Conservation (phyloP, 257 asterid genomes). For the Lycium ferocissimum region DNA sequence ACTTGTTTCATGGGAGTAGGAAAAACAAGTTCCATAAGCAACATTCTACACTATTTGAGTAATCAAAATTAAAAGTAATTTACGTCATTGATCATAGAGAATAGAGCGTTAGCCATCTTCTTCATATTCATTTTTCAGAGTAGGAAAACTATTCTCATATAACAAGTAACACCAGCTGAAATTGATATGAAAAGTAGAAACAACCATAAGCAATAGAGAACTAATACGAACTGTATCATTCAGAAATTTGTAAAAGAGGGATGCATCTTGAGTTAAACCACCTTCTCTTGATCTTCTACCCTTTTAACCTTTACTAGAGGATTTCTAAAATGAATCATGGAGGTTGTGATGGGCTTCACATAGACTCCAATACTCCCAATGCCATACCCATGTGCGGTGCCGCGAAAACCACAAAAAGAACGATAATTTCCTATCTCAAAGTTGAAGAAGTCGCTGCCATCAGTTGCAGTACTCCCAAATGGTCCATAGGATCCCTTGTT, state of each 20-base stretch:
- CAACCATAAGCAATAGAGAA: not conserved
- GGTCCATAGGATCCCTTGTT: constrained; percentile 50
- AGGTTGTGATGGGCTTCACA: constrained; percentile 39
- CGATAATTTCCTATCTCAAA: constrained; percentile 43
- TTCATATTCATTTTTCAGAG: not conserved
- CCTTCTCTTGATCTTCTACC: not conserved
- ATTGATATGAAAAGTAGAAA: not conserved
- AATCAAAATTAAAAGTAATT: no score
- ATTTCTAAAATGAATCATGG: not conserved
- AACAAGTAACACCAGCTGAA: not conserved
- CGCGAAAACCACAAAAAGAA: constrained; percentile 54
- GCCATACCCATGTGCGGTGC: not conserved
- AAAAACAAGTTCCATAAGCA: no score
- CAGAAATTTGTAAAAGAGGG: not conserved
- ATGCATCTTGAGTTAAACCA: not conserved
- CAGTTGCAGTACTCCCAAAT: constrained; percentile 32
- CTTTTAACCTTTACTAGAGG: not conserved
- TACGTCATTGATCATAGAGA: not conserved
- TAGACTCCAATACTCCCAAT: constrained; percentile 49
- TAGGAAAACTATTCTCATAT: not conserved
- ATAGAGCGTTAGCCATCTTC: not conserved
- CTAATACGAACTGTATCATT: not conserved
- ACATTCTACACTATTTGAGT: no score
- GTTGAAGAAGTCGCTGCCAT: constrained; percentile 29
- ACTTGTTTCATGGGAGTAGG: no score